Conservation (phyloP, 1,139 yeast species). For the Kluyveromyces sp. region DNA sequence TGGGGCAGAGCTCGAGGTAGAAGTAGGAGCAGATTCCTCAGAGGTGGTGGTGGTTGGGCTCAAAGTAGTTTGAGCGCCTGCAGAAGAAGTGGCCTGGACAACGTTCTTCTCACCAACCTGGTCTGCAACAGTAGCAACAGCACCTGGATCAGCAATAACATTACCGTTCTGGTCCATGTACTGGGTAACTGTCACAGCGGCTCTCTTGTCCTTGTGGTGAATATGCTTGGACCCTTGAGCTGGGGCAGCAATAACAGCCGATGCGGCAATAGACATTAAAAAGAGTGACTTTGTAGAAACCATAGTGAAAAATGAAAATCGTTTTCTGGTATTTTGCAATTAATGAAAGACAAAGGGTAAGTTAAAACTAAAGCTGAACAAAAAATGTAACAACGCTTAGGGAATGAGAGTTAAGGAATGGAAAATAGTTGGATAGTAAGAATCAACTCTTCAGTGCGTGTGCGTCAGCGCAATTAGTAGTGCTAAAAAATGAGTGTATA, state of each 20-base stretch:
- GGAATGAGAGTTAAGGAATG: conserved; percentile 11
- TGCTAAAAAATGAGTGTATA: not conserved
- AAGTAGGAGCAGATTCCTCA: conserved; percentile 14
- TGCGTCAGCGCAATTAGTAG: not conserved
- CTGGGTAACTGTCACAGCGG: conserved; percentile 48
- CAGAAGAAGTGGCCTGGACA: conserved; percentile 17
- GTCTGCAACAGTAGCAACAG: conserved; percentile 20
- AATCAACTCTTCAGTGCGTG: not conserved
- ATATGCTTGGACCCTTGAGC: conserved; percentile 38
- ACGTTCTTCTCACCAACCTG: conserved; percentile 9
- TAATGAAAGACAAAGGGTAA: conserved; percentile 4
- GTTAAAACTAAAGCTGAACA: not conserved
- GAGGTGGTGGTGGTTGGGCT: conserved; percentile 7
- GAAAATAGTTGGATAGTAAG: conserved; percentile 5
- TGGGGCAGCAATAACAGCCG: conserved; percentile 18
- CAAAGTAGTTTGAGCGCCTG: conserved; percentile 8
- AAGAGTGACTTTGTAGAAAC: conserved; percentile 5
- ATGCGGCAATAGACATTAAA: conserved; percentile 4
- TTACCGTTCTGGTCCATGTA: conserved; percentile 36
- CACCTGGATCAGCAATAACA: conserved; percentile 23
- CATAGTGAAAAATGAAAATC: not conserved
- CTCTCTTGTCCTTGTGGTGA: conserved; percentile 46
- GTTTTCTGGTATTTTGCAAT: not conserved
- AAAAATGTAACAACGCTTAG: not conserved
- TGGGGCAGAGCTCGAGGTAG: conserved; percentile 20